Evolutionary conservation across 192 early-diverging fungal genomes (phyloP).

Genomic region (Oehlia diaphana): DNA sequence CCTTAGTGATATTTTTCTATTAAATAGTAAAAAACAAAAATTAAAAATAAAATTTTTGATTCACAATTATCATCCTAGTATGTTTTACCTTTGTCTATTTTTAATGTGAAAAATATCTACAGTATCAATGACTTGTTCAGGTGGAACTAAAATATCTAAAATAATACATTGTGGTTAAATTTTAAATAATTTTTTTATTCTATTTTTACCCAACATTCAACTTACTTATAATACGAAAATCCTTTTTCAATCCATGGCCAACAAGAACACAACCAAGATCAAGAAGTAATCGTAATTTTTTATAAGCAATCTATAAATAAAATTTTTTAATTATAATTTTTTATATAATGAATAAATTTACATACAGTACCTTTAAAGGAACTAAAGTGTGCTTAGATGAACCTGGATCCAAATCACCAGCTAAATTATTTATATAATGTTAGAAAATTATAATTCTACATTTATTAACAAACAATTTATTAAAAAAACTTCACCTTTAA

Average conservation of each 20-base stretch:
- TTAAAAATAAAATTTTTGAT: conserved; percentile 15
- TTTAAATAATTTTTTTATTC: too few species aligned
- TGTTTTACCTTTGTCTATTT: conserved; percentile 66
- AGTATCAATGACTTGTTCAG: conserved; percentile 87
- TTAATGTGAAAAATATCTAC: conserved; percentile 89
- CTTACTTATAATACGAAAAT: conserved; percentile 91
- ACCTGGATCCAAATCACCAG: conserved; percentile 78
- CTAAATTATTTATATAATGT: conserved; percentile 34
- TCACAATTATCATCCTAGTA: background rate
- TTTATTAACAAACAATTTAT: conserved; percentile 14
- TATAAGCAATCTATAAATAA: conserved; percentile 67
- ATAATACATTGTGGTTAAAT: background rate
- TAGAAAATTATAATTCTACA: background rate
- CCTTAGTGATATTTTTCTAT: conserved; percentile 81
- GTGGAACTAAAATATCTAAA: conserved; percentile 82
- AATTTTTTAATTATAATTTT: background rate
- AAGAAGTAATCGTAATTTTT: conserved; percentile 85
- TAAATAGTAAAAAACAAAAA: background rate
- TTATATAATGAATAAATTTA: background rate
- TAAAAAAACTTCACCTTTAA: conserved; percentile 57
- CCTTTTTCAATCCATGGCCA: conserved; percentile 93
- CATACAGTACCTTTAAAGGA: conserved; percentile 66
- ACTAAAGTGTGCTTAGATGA: conserved; percentile 78
- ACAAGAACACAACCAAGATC: conserved; percentile 91
- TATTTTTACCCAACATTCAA: background rate